phyloP scores from a whole-genome alignment of 2,329 filamentous ascomycete genomes.

The Apiospora rasikravindrae region DNA sequence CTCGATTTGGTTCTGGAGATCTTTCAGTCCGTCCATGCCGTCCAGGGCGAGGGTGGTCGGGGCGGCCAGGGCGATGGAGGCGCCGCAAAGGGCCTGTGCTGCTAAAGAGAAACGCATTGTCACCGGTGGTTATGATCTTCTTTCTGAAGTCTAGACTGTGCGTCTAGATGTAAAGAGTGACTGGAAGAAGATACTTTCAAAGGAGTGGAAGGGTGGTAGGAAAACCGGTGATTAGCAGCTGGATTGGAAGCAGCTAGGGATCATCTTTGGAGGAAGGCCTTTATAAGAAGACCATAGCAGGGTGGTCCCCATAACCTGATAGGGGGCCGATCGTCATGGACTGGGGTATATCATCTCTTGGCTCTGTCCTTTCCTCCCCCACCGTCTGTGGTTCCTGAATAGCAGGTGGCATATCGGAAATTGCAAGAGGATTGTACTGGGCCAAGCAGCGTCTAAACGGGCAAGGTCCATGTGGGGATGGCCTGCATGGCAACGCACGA shows the following conservation, averaged over 20 bases:
- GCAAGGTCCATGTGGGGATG: slow-evolving; percentile 3
- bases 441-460: slow-evolving; percentile 13
- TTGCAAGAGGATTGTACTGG: slow-evolving; percentile 15
- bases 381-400: slow-evolving; percentile 18
- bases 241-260: background rate
- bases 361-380: slow-evolving; percentile 10
- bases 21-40: background rate
- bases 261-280: slow-evolving; percentile 11
- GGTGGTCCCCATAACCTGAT: slow-evolving; percentile 1
- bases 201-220: background rate
- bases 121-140: slow-evolving; percentile 10
- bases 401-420: slow-evolving; percentile 18
- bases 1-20: background rate
- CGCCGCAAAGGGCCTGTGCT: slow-evolving; percentile 15
- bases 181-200: slow-evolving; percentile 6
- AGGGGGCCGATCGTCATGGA: slow-evolving; percentile 18
- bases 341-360: slow-evolving; percentile 18
- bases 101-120: slow-evolving; percentile 20
- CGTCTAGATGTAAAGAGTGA: slow-evolving; percentile 4
- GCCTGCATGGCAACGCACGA: slow-evolving; percentile 14
- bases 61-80: slow-evolving; percentile 6
- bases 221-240: slow-evolving; percentile 6
- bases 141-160: background rate
- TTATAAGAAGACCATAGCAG: slow-evolving; percentile 10
- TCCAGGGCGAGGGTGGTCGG: background rate